A percentile compares a stretch with the other conserved stretches of the same genome.
Evolutionary conservation across 768 basidiomycete species (phyloP).

Genomic region (Tephrocybe rancida): DNA sequence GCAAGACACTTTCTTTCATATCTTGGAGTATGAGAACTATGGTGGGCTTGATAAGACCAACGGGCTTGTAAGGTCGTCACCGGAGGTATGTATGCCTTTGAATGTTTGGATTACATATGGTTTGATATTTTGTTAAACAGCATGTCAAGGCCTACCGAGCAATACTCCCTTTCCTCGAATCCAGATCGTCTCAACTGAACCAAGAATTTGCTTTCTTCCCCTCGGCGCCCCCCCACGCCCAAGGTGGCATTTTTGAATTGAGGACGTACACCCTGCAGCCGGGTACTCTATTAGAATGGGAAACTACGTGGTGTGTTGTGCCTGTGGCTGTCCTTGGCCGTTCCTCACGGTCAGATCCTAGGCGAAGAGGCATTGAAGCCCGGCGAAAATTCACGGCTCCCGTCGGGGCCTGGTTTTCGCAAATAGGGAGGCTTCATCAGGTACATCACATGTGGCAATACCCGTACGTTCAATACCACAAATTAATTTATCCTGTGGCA

Average conservation of each 20-base stretch:
- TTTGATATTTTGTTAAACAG: constrained; percentile 31
- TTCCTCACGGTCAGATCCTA: constrained; percentile 27
- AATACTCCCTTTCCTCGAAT: constrained; percentile 76
- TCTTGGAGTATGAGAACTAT: constrained; percentile 95
- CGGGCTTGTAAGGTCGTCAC: constrained; percentile 60
- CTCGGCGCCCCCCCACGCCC: constrained; percentile 80
- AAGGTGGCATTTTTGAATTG: constrained; percentile 94
- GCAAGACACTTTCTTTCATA: constrained; percentile 80
- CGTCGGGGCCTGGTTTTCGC: constrained; percentile 91
- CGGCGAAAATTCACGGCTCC: constrained; percentile 85
- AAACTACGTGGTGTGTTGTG: constrained; percentile 75
- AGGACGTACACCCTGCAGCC: constrained; percentile 87
- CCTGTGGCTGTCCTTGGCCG: constrained; percentile 8
- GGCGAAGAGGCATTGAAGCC: constrained; percentile 94
- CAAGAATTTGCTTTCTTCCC: constrained; percentile 98
- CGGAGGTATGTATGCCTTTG: constrained; percentile 49
- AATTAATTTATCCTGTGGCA: constrained; percentile 11
- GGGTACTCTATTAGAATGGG: constrained; percentile 94
- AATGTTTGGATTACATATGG: background rate
- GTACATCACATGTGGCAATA: constrained; percentile 99
- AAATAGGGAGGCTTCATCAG: constrained; percentile 80
- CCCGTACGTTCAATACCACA: constrained; percentile 62
- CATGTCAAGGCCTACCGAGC: constrained; percentile 69
- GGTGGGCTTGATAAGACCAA: constrained; percentile 83
- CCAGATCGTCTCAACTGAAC: constrained; percentile 75